These are phyloP conservation scores for Karstenula rhodostoma DNA, from an alignment of 2,329 filamentous ascomycete genomes.

Conservation along the genomic window DNA sequence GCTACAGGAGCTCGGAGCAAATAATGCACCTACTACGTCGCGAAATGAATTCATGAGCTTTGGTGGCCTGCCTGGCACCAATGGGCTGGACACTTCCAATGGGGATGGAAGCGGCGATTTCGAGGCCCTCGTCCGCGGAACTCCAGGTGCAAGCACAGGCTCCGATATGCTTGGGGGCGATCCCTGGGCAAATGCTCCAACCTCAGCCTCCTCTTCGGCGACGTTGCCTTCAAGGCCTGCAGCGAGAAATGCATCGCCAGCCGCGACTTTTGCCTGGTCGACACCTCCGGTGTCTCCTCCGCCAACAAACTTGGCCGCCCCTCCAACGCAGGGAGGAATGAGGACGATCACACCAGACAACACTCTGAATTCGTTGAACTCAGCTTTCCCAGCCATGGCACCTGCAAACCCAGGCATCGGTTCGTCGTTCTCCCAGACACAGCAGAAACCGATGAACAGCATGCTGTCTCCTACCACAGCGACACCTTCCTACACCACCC, in stretches of 20 bases:
- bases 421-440: conserved; percentile 47
- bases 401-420: conserved; percentile 46
- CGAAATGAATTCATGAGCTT: conserved; percentile 76
- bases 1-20: conserved; percentile 79
- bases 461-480: conserved; percentile 35
- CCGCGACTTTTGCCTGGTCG: conserved; percentile 58
- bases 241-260: conserved; percentile 38
- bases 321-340: conserved; percentile 38
- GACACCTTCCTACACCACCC: conserved; percentile 35
- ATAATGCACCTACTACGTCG: conserved; percentile 60
- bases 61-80: conserved; percentile 61
- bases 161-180: conserved; percentile 53
- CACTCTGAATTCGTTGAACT: conserved; percentile 51
- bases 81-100: conserved; percentile 64
- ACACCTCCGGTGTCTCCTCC: conserved; percentile 49
- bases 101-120: conserved; percentile 78
- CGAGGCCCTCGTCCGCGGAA: conserved; percentile 83
- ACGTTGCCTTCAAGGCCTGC: conserved; percentile 42
- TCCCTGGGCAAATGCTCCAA: conserved; percentile 51
- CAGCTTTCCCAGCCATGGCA: conserved; percentile 46
- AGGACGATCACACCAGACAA: conserved; percentile 63
- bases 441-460: conserved; percentile 48
- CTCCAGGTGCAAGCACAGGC: conserved; percentile 46
- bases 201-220: conserved; percentile 41
- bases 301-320: conserved; percentile 33